Evolutionary conservation across 1,139 yeast species (phyloP).

Genomic region (Scheffersomyces quercinus): DNA sequence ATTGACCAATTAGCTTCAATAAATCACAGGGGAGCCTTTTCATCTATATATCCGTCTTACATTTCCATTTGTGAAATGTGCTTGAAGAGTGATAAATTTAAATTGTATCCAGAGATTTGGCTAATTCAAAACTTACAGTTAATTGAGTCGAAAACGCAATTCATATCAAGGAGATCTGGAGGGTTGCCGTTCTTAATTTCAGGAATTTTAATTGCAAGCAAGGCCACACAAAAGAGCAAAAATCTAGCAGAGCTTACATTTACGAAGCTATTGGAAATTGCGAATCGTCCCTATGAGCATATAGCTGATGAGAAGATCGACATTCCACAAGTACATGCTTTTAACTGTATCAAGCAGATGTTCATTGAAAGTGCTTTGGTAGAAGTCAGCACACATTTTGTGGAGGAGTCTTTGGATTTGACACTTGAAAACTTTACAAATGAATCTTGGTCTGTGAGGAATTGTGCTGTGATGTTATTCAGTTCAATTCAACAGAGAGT

Average conservation of each 20-base stretch:
- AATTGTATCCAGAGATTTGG: constrained; percentile 51
- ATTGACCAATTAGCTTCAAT: constrained; percentile 69
- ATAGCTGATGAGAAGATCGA: constrained; percentile 59
- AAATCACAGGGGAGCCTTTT: constrained; percentile 89
- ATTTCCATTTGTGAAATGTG: constrained; percentile 61
- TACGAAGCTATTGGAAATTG: constrained; percentile 50
- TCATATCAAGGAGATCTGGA: constrained; percentile 86
- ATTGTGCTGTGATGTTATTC: constrained; percentile 92
- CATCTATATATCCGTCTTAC: constrained; percentile 82
- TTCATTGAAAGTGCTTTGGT: constrained; percentile 69
- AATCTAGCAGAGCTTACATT: constrained; percentile 38
- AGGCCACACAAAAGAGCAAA: constrained; percentile 10
- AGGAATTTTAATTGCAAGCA: constrained; percentile 65
- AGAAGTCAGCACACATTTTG: constrained; percentile 48
- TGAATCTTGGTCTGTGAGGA: constrained; percentile 79
- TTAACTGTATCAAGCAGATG: constrained; percentile 76
- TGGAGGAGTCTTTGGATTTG: constrained; percentile 59
- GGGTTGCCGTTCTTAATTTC: constrained; percentile 82
- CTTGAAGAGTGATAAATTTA: constrained; percentile 25
- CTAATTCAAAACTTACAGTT: constrained; percentile 51
- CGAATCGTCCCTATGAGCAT: constrained; percentile 47
- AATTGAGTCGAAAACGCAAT: constrained; percentile 60
- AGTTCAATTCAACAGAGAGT: constrained; percentile 77
- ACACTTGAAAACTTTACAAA: constrained; percentile 65
- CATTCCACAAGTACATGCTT: constrained; percentile 90